Evolutionary conservation across 306 rosid species (phyloP).

Genomic region (Hippophae rhamnoides): DNA sequence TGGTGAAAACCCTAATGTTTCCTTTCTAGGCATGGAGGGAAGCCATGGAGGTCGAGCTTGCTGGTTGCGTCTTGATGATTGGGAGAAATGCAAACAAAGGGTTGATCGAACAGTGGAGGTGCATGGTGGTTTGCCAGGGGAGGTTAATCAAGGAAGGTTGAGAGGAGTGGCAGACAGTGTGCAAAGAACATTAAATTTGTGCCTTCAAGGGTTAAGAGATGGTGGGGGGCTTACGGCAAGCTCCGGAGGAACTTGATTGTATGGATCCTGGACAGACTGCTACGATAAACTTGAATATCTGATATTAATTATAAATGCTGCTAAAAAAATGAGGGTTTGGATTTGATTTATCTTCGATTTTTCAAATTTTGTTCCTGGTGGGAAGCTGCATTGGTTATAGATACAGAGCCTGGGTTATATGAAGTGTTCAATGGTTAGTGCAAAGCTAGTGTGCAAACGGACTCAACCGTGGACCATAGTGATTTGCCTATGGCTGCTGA

Average conservation of each 20-base stretch:
- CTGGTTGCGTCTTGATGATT: conserved; percentile 77
- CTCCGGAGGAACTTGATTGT: conserved; percentile 47
- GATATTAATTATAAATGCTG: conserved; percentile 8
- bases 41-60: conserved; percentile 99
- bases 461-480: too few relatives aligned
- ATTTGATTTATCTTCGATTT: conserved; percentile 10
- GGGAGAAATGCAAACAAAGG: conserved; percentile 83
- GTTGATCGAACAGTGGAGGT: conserved; percentile 66
- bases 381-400: conserved; percentile 17
- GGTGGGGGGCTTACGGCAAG: conserved; percentile 52
- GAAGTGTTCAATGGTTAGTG: too few relatives aligned
- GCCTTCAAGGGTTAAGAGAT: conserved; percentile 87
- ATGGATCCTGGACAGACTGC: conserved; percentile 4
- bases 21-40: conserved; percentile 88
- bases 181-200: conserved; percentile 63
- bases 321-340: neutral
- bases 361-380: conserved; percentile 15
- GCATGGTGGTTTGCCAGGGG: conserved; percentile 50
- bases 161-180: conserved; percentile 77
- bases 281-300: conserved; percentile 15
- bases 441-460: too few relatives aligned
- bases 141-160: conserved; percentile 84
- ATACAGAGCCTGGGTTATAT: too few relatives aligned
- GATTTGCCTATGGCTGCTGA: conserved; percentile 17
- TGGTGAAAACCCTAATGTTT: conserved; percentile 63